Conservation (phyloP, 1,284 basidiomycete species). For the Lentinula novae-zelandiae region DNA sequence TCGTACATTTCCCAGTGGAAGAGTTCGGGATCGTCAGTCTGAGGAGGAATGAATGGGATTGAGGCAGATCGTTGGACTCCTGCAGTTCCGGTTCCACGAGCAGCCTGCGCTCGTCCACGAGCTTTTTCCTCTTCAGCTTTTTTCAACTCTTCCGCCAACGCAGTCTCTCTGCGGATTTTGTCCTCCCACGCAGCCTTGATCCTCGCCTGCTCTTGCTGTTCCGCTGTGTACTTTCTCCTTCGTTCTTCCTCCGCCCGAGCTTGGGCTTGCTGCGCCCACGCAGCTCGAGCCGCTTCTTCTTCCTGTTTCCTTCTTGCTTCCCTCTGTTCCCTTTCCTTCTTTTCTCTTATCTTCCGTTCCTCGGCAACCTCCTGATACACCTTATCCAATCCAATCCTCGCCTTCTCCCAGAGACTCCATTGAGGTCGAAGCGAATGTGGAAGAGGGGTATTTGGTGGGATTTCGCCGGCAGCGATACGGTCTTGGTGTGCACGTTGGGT, state of each 20-base stretch:
- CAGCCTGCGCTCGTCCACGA: not conserved
- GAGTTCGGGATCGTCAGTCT: not conserved
- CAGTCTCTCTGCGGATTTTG: not conserved
- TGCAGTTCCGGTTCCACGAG: not conserved
- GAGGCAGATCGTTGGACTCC: not conserved
- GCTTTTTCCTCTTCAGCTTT: not conserved
- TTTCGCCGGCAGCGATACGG: not conserved
- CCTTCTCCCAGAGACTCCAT: constrained; percentile 1
- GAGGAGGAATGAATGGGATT: not conserved
- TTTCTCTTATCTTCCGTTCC: not conserved
- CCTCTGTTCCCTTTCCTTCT: not conserved
- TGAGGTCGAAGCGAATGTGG: not conserved
- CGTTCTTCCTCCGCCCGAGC: constrained; percentile 1
- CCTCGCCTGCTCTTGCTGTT: not conserved
- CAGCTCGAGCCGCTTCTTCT: not conserved
- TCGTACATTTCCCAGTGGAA: constrained; percentile 27
- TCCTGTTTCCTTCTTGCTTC: not conserved
- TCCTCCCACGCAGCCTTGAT: not conserved
- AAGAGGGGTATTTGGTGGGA: not conserved
- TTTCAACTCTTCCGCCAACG: not conserved
- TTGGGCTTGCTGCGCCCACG: not conserved
- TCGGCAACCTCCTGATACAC: not conserved
- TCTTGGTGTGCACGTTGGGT: not conserved
- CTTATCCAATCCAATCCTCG: not conserved
- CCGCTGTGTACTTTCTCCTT: not conserved